Conservation (phyloP, 2,329 filamentous ascomycete species). For the Cercospora sesami region DNA sequence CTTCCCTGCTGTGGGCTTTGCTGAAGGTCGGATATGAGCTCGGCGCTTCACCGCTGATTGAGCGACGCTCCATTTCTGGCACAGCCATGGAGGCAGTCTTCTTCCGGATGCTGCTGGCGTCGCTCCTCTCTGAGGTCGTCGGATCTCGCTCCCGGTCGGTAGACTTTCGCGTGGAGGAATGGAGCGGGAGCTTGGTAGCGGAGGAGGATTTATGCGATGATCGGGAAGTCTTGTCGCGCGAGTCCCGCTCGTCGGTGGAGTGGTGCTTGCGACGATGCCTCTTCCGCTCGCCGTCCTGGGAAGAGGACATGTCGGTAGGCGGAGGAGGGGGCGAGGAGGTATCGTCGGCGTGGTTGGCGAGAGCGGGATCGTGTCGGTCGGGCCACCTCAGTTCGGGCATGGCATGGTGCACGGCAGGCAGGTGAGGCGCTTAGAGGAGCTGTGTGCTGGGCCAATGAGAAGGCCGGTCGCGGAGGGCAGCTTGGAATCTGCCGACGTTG, state of each 20-base stretch:
- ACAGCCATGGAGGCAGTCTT: conserved; percentile 36
- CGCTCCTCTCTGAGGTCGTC: conserved; percentile 11
- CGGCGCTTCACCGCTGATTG: conserved; percentile 36
- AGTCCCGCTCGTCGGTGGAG: conserved; percentile 31
- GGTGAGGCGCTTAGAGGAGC: conserved; percentile 3
- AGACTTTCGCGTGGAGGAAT: conserved; percentile 27
- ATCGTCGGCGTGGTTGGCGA: not conserved
- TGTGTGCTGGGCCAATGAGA: conserved; percentile 7
- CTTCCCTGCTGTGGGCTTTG: conserved; percentile 89
- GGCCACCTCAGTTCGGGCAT: conserved; percentile 10
- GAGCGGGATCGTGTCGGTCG: conserved; percentile 2
- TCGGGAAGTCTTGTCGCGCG: conserved; percentile 32
- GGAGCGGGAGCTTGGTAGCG: conserved; percentile 30
- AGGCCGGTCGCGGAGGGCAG: not conserved
- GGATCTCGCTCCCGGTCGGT: conserved; percentile 33
- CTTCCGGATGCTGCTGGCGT: conserved; percentile 3
- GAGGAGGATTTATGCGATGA: conserved; percentile 33
- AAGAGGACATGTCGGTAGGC: conserved; percentile 26
- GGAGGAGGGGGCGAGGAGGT: not conserved
- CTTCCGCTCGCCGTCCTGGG: conserved; percentile 30
- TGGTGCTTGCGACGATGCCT: conserved; percentile 35
- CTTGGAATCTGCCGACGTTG: not conserved
- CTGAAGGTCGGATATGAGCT: conserved; percentile 80
- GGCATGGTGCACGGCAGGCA: not conserved
- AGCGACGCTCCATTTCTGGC: conserved; percentile 51